These are phyloP conservation scores for Pleurotus platypus DNA, from an alignment of 768 basidiomycete species.

Conservation along the genomic window DNA sequence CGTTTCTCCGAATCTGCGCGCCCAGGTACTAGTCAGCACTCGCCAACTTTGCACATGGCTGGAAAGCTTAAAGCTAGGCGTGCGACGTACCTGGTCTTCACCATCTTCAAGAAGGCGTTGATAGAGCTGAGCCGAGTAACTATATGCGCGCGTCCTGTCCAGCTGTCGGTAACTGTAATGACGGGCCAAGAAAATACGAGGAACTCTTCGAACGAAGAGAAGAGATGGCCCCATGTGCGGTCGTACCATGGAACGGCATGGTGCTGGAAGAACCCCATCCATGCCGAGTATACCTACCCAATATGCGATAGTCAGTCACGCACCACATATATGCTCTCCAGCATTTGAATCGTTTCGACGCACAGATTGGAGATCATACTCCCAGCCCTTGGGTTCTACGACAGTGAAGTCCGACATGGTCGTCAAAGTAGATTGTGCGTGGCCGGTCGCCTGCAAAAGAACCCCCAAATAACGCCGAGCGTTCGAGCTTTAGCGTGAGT, in stretches of 20 bases:
- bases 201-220: constrained; percentile 77
- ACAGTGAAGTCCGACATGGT: constrained; percentile 66
- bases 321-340: no score
- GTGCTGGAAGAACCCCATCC: constrained; percentile 75
- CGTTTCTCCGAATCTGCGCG: constrained; percentile 66
- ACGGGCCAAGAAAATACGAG: constrained; percentile 82
- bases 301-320: no score
- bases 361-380: constrained; percentile 77
- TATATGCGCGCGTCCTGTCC: constrained; percentile 73
- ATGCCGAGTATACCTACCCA: constrained; percentile 61
- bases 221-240: constrained; percentile 74
- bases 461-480: neutral
- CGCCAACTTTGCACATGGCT: no score
- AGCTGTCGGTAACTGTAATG: constrained; percentile 69
- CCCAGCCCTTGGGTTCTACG: constrained; percentile 76
- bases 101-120: constrained; percentile 78
- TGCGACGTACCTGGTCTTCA: constrained; percentile 62
- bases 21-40: no score
- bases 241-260: constrained; percentile 76
- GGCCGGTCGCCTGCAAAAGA: neutral
- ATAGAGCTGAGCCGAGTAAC: constrained; percentile 73
- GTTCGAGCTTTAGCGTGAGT: no score
- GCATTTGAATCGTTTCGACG: constrained; percentile 18
- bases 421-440: neutral
- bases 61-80: no score